Conservation (phyloP, 495 filamentous ascomycete species). For the Neurospora africana region DNA sequence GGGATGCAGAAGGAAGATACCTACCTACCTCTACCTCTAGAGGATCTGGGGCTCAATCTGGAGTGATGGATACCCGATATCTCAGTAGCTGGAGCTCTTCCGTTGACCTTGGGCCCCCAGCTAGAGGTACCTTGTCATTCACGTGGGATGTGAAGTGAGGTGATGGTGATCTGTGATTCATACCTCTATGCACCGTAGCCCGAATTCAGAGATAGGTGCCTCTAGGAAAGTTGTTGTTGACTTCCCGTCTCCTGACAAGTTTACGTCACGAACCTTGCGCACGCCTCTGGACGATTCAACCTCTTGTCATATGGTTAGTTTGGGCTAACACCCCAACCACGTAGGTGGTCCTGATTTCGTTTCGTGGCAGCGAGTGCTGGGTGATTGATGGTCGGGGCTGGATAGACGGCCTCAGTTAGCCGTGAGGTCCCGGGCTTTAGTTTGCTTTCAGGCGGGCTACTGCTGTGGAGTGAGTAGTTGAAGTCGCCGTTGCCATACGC, state of each 20-base stretch:
- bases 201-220: not conserved
- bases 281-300: not conserved
- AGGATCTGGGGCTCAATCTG: not conserved
- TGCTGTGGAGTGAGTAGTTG: not conserved
- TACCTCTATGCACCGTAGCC: not conserved
- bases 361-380: not conserved
- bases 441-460: not conserved
- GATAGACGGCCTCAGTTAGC: not conserved
- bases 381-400: not conserved
- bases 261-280: not conserved
- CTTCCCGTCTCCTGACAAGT: not conserved
- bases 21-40: too few relatives aligned
- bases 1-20: too few relatives aligned
- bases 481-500: not conserved
- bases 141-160: not conserved
- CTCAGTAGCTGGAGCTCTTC: not conserved
- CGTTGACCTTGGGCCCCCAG: not conserved
- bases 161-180: not conserved
- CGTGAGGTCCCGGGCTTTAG: not conserved
- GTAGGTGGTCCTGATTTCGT: not conserved
- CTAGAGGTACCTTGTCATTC: not conserved
- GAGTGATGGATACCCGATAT: not conserved
- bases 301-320: not conserved
- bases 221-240: not conserved
- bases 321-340: not conserved